Percentiles rank a stretch among this genome's conserved stretches.
Evolutionary conservation across 129 eudicot species (phyloP).

Genomic region (Flaveria trinervia): DNA sequence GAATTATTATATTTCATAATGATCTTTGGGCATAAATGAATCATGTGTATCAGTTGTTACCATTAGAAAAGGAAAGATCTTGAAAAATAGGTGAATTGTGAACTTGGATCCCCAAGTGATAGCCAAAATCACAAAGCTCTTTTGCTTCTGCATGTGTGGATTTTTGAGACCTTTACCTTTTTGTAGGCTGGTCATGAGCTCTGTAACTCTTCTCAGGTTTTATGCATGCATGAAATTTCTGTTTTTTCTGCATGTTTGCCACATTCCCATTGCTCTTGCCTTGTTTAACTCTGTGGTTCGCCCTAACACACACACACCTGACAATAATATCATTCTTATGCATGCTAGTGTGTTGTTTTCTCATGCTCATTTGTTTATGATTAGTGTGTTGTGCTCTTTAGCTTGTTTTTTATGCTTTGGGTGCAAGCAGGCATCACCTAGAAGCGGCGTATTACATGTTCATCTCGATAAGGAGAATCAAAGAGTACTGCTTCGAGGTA

Average conservation of each 20-base stretch:
- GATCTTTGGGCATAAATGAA: not conserved
- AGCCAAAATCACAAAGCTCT: too few species aligned
- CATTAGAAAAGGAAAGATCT: not conserved
- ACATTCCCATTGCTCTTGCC: not conserved
- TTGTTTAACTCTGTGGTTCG: not conserved
- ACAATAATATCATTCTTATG: not conserved
- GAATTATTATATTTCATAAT: not conserved
- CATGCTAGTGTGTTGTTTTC: too few species aligned
- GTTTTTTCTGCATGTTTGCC: not conserved
- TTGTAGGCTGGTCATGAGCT: not conserved
- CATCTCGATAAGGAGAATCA: slow-evolving; percentile 68
- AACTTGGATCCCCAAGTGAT: not conserved
- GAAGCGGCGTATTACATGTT: slow-evolving; percentile 63
- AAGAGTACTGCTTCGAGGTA: slow-evolving; percentile 72
- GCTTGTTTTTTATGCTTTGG: not conserved
- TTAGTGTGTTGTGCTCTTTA: not conserved
- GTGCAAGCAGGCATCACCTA: slow-evolving; percentile 73
- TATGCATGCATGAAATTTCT: not conserved
- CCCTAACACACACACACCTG: not conserved
- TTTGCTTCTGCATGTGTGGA: too few species aligned
- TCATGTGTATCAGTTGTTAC: not conserved
- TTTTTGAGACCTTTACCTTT: not conserved
- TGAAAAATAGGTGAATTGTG: not conserved
- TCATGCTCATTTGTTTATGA: not conserved
- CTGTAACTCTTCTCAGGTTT: not conserved